phyloP scores from a whole-genome alignment of 768 basidiomycete genomes.

The Amanita pseudoporphyria region DNA sequence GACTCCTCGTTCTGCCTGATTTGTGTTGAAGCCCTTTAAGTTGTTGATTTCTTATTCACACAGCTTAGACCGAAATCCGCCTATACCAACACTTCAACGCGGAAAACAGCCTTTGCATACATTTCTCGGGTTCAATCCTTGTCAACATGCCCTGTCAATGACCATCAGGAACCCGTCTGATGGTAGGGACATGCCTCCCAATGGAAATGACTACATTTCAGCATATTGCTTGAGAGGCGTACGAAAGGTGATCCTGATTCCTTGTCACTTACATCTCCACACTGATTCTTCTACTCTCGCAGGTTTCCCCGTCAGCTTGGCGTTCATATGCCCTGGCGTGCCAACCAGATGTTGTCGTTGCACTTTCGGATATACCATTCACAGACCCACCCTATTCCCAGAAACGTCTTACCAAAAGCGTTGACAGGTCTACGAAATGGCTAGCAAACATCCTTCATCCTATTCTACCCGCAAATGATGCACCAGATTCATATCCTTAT shows the following conservation, averaged over 20 bases:
- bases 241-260: conserved; percentile 40
- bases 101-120: conserved; percentile 49
- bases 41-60: conserved; percentile 3
- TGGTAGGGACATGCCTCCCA: conserved; percentile 60
- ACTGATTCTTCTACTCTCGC: background rate
- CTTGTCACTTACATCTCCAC: conserved; percentile 3
- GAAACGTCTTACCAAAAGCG: conserved; percentile 66
- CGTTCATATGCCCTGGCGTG: conserved; percentile 38
- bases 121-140: conserved; percentile 47
- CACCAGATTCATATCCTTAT: background rate
- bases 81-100: conserved; percentile 50
- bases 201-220: conserved; percentile 47
- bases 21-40: background rate
- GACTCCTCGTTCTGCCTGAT: background rate
- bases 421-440: conserved; percentile 64
- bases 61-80: conserved; percentile 58
- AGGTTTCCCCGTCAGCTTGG: conserved; percentile 55
- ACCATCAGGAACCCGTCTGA: conserved; percentile 60
- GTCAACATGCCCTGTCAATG: conserved; percentile 45
- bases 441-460: conserved; percentile 37
- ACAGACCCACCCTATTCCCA: conserved; percentile 63
- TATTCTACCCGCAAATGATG: background rate
- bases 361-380: conserved; percentile 62
- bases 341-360: conserved; percentile 61
- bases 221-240: conserved; percentile 60